phyloP scores from a whole-genome alignment of 1,284 basidiomycete species.

The Cryptococcus sp. region DNA sequence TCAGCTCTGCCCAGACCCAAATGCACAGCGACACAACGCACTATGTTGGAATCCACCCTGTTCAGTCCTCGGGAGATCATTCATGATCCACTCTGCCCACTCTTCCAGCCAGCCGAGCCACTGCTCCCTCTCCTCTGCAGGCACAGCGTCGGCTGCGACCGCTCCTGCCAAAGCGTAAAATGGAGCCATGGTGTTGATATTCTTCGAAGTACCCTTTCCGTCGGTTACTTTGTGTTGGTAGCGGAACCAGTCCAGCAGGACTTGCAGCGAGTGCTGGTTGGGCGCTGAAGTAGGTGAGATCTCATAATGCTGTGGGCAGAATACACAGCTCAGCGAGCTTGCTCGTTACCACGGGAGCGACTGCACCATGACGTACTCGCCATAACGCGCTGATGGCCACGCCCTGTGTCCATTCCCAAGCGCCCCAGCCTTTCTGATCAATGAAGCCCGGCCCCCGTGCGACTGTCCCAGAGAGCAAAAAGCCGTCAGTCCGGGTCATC shows the following conservation, averaged over 20 bases:
- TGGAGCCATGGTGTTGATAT: slow-evolving; percentile 65
- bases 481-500: too few species aligned
- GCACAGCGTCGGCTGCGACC: slow-evolving; percentile 37
- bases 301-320: slow-evolving; percentile 30
- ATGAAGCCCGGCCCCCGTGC: slow-evolving; percentile 65
- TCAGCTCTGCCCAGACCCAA: neutral
- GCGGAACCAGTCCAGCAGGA: slow-evolving; percentile 61
- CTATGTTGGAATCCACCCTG: slow-evolving; percentile 62
- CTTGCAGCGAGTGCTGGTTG: slow-evolving; percentile 54
- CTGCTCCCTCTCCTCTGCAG: slow-evolving; percentile 2
- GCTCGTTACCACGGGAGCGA: neutral
- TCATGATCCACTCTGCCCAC: slow-evolving; percentile 66
- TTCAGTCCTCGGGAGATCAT: slow-evolving; percentile 61
- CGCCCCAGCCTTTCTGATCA: slow-evolving; percentile 60
- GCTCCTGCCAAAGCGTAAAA: slow-evolving; percentile 61
- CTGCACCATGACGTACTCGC: slow-evolving; percentile 4
- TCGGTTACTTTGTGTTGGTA: slow-evolving; percentile 57
- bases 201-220: slow-evolving; percentile 60
- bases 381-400: slow-evolving; percentile 16
- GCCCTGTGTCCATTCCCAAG: slow-evolving; percentile 68
- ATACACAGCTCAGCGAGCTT: neutral
- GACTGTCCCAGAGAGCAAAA: slow-evolving; percentile 40
- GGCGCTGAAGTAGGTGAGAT: slow-evolving; percentile 52
- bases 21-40: slow-evolving; percentile 19
- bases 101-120: slow-evolving; percentile 56